Percentiles rank a stretch among this genome's conserved stretches.
Evolutionary conservation across 2,329 filamentous ascomycete species (phyloP).

Genomic region (Pseudogymnoascus sp.): DNA sequence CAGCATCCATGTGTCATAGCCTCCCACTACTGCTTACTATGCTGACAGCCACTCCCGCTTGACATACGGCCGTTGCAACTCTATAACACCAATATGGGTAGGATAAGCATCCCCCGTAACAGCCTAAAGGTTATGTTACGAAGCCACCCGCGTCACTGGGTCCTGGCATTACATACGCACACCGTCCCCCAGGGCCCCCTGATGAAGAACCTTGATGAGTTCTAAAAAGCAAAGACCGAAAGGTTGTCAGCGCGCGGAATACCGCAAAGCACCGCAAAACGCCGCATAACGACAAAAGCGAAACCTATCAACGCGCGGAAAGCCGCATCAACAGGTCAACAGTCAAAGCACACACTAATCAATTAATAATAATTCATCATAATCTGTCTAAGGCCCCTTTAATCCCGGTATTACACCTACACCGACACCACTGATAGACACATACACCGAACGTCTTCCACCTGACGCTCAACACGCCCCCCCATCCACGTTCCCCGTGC

Average conservation of each 20-base stretch:
- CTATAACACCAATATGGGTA: background rate
- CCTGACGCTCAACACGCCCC: background rate
- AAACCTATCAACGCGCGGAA: background rate
- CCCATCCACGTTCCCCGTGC: background rate
- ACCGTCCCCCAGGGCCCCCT: too few species aligned
- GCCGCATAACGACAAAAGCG: too few species aligned
- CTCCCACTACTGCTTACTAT: background rate
- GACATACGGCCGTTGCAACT: background rate
- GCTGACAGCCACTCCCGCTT: background rate
- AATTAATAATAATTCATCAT: constrained; percentile 9
- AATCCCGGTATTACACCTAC: background rate
- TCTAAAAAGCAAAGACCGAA: too few species aligned
- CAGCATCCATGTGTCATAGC: background rate
- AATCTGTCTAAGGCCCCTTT: constrained; percentile 3
- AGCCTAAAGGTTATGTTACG: background rate
- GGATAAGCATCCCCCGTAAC: background rate
- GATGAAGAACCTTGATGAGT: too few species aligned
- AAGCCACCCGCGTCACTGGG: background rate
- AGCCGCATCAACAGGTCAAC: background rate
- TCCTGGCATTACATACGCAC: too few species aligned
- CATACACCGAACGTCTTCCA: background rate
- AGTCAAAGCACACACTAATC: background rate
- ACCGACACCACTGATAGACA: background rate
- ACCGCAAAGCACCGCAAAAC: too few species aligned
- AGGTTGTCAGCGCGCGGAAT: too few species aligned